Percentiles rank a stretch among this genome's conserved stretches.
Evolutionary conservation across 768 basidiomycete species (phyloP).

Genomic region (Mycena vitilis): DNA sequence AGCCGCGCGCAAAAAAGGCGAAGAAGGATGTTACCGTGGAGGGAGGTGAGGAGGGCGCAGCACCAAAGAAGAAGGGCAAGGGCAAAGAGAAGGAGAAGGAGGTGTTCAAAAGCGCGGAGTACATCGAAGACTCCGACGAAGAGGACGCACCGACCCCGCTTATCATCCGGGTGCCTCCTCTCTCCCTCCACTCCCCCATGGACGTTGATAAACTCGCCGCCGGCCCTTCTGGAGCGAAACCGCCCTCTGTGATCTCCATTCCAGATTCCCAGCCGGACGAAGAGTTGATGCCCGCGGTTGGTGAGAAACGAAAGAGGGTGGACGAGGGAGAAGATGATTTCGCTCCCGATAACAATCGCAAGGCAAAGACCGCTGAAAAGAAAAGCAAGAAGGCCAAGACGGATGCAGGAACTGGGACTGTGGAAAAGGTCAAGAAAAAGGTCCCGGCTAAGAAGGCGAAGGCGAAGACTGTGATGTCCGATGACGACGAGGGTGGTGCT

Average conservation of each 20-base stretch:
- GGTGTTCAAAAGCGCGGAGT: constrained; percentile 57
- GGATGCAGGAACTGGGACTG: neutral
- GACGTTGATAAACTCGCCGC: constrained; percentile 24
- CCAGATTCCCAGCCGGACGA: constrained; percentile 45
- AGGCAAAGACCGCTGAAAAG: constrained; percentile 16
- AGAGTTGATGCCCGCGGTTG: constrained; percentile 28
- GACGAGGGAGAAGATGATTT: constrained; percentile 38
- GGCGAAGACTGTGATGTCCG: constrained; percentile 40
- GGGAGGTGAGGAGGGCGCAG: constrained; percentile 26
- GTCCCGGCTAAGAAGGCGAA: constrained; percentile 33
- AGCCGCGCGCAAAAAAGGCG: constrained; percentile 39
- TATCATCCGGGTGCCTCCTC: constrained; percentile 12
- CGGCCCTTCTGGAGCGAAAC: constrained; percentile 15
- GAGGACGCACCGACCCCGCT: constrained; percentile 30
- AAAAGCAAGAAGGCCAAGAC: constrained; percentile 38
- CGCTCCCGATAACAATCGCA: constrained; percentile 20
- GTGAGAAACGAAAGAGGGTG: constrained; percentile 44
- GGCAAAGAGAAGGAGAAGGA: constrained; percentile 48
- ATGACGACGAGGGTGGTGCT: constrained; percentile 44
- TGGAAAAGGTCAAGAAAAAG: constrained; percentile 25
- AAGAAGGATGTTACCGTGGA: constrained; percentile 42
- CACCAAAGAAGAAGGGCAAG: constrained; percentile 44
- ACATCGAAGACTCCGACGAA: constrained; percentile 47
- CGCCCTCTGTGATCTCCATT: constrained; percentile 40
- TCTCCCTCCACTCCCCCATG: constrained; percentile 24